Conservation (phyloP, 2,329 filamentous ascomycete genomes). For the Sarocladium brachiariae region DNA sequence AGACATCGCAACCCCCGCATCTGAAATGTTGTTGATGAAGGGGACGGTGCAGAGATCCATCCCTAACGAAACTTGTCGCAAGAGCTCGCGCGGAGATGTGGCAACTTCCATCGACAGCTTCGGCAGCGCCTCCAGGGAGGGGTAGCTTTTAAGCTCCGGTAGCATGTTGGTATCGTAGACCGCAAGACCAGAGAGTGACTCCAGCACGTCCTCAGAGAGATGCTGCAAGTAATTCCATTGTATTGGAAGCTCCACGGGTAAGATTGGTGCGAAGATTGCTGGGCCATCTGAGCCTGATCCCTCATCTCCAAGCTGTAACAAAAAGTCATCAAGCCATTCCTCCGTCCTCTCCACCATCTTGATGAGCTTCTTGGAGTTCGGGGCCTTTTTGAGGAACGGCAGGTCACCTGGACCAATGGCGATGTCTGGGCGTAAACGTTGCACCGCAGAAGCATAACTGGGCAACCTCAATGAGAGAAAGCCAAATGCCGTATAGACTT, state of each 20-base stretch:
- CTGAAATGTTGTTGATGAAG: conserved; percentile 67
- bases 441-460: conserved; percentile 60
- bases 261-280: conserved; percentile 57
- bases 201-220: conserved; percentile 55
- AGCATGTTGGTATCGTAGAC: conserved; percentile 70
- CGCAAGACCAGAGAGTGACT: conserved; percentile 60
- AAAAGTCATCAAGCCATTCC: conserved; percentile 67
- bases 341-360: conserved; percentile 86
- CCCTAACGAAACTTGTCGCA: conserved; percentile 69
- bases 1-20: conserved; percentile 75
- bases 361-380: conserved; percentile 64
- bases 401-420: conserved; percentile 74
- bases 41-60: conserved; percentile 74
- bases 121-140: conserved; percentile 54
- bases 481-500: conserved; percentile 80
- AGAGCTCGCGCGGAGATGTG: conserved; percentile 65
- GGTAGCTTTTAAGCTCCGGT: conserved; percentile 52
- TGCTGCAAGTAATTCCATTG: conserved; percentile 77
- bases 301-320: conserved; percentile 29
- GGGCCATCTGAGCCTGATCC: conserved; percentile 27
- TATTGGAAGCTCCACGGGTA: conserved; percentile 66
- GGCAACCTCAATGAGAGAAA: conserved; percentile 64
- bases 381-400: conserved; percentile 35
- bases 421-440: conserved; percentile 70
- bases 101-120: conserved; percentile 68